Conservation (phyloP, 306 rosid species). For the Albizia julibrissin region DNA sequence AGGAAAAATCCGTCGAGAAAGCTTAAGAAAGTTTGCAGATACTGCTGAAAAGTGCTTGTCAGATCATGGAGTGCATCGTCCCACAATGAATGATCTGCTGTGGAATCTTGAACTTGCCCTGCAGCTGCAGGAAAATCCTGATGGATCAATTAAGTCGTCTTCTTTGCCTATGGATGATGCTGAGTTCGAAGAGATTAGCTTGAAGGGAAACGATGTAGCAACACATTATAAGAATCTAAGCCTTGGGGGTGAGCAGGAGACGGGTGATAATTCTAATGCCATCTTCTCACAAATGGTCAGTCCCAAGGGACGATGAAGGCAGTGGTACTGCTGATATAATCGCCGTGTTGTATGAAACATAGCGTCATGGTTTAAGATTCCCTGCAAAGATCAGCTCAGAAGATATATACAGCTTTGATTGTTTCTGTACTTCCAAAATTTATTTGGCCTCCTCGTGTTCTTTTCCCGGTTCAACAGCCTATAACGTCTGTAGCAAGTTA, state of each 20-base stretch:
- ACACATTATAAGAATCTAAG: conserved; percentile 39
- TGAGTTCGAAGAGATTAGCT: conserved; percentile 41
- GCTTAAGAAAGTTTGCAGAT: conserved; percentile 54
- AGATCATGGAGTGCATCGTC: conserved; percentile 51
- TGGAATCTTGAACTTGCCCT: conserved; percentile 67
- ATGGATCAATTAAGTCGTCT: conserved; percentile 29
- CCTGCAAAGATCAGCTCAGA: conserved; percentile 1
- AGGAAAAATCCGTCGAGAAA: conserved; percentile 50
- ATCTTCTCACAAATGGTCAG: conserved; percentile 41
- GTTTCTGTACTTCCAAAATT: conserved; percentile 7
- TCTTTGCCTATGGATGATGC: conserved; percentile 5
- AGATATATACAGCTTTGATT: conserved; percentile 27
- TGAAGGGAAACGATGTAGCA: conserved; percentile 25
- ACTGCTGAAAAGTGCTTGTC: conserved; percentile 59
- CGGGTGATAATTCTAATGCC: conserved; percentile 1
- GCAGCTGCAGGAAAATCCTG: conserved; percentile 43
- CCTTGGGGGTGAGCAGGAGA: conserved; percentile 44
- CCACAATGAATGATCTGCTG: conserved; percentile 57
- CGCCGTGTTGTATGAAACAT: background rate
- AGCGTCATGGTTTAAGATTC: conserved; percentile 27
- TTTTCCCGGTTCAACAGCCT: background rate
- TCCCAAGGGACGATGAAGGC: conserved; percentile 38
- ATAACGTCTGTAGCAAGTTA: background rate
- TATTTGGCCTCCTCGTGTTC: conserved; percentile 9
- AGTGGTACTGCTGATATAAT: background rate